Evolutionary conservation across 139 green algal species (phyloP), one percentile per base, ranked within the genome.

Genomic region (Chlamydomonas sp.): DNA sequence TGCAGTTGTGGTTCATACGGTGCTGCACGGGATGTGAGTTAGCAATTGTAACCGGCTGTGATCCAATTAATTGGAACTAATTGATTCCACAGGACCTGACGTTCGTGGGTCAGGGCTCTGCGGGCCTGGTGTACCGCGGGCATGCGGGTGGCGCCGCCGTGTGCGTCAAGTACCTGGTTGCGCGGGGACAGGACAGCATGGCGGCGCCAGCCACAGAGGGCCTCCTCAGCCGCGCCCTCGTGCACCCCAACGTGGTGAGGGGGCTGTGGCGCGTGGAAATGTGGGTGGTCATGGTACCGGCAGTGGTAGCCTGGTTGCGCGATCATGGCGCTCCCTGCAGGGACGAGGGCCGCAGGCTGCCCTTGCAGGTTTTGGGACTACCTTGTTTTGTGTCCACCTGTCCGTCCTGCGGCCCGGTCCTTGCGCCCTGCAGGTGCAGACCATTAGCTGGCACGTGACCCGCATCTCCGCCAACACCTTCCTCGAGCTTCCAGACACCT

Each of bases 161-260:
- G 20, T 72, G 60, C 12, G 71, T 86, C 60, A 86, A 86, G 69
- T 79, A 74, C 71, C 10, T 86, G 59, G 71, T 80, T 60, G 18
- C 71, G 1, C 82, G 82, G 0, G 82, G 82, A 2, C 1, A n/a
- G 18, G 82, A 86, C 60, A 69, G 59, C 69, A 86, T 87, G 83
- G 73, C 82, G 3, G 82, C 82, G 59, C 82, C 82, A 20, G 82
- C 82, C 18, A 87, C 71, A 5, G 83, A 87, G 74, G 83, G 83
- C 10, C 62, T 87, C 62, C 49, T 87, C 17, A 87, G 83, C 49
- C 83, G 83, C 4, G 83, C 61, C 15, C 62, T 87, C 20, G 62
- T 20, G 62, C 83, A 87, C 62, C 83, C 83, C 14, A 87, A 87
- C 83, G 18, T 87, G 17, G 57, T 87, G 8, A 3, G 3, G 31